Evolutionary conservation across 1,139 yeast genomes (phyloP).

Genomic region (Magnusiomyces sp.): DNA sequence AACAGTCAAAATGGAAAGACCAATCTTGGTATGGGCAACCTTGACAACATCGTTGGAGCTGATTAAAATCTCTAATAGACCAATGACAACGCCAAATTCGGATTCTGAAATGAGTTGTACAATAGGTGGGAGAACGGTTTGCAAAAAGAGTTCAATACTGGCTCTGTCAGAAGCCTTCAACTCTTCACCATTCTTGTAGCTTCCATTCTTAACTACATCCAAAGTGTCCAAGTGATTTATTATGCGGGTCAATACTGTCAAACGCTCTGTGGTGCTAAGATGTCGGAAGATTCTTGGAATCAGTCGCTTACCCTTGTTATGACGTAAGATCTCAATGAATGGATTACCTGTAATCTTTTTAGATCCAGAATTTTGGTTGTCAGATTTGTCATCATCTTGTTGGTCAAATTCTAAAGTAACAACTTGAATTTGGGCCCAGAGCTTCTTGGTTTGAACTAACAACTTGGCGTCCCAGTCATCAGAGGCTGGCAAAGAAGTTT

Average conservation of each 20-base stretch:
- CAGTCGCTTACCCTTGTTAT: constrained; percentile 81
- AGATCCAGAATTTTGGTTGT: not conserved
- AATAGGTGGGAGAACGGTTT: constrained; percentile 75
- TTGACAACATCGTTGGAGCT: constrained; percentile 49
- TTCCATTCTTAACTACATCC: constrained; percentile 69
- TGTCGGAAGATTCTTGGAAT: constrained; percentile 86
- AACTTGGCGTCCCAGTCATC: constrained; percentile 28
- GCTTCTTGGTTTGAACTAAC: constrained; percentile 29
- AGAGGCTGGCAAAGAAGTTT: too few relatives aligned
- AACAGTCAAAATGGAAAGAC: constrained; percentile 79
- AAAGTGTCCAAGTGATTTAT: constrained; percentile 78
- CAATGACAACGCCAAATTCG: constrained; percentile 71
- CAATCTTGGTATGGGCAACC: constrained; percentile 74
- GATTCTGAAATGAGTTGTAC: constrained; percentile 83
- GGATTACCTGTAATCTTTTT: constrained; percentile 48
- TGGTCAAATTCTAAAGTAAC: constrained; percentile 41
- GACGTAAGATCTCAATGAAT: constrained; percentile 73
- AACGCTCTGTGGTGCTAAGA: constrained; percentile 65
- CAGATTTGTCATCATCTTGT: constrained; percentile 23
- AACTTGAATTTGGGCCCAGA: constrained; percentile 77
- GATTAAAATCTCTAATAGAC: constrained; percentile 65
- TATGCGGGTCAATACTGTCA: constrained; percentile 69
- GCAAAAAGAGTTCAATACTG: constrained; percentile 71
- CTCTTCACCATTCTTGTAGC: constrained; percentile 56
- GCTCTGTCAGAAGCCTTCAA: constrained; percentile 42